Evolutionary conservation across 371 early-diverging fungal species (phyloP), one percentile per base, ranked within the genome.

Genomic region (Sporodiniella umbellata): DNA sequence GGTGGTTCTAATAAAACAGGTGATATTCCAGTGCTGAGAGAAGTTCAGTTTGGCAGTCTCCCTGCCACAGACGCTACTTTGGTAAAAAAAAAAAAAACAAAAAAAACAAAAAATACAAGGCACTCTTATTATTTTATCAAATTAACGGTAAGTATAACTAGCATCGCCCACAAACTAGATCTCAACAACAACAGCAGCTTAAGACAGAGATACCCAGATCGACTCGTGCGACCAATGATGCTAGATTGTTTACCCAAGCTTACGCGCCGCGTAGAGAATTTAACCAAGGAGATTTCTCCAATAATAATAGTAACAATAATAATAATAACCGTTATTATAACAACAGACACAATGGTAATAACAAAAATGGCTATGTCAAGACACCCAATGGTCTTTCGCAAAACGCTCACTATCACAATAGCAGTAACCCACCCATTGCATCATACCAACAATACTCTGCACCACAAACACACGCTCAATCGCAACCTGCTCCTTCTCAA

Each of bases 41-140:
- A 66, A 31, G 65, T 72, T 44, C 64, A 67, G 43, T 47, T 37
- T 64, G 80, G 75, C 52, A 74, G 66, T 53, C 51, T 75, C 14
- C 51, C 70, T 22, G 68, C 70, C 28, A 62, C 67, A 11, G 68
- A 67, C 40, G 58, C 54, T 46, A 51, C 35, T 18, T 28, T 70
- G 24, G 70, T 73, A 56, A 51, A 59, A 21, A 19, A 40, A 40
- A 35, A 11, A 14, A 35, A 35, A 5, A 6, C 1, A 14, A 35
- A 11, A 35, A 14, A 8, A n/a, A n/a, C n/a, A n/a, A n/a, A n/a
- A n/a, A n/a, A n/a, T n/a, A n/a, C n/a, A n/a, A n/a, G n/a, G n/a
- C n/a, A n/a, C n/a, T 14, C 35, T n/a, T 15, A 5, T 8, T 14
- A 15, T 35, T 35, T 35, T 35, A 35, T 35, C 35, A 35, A 14